These are phyloP conservation scores for Xylaria sp. DNA, from an alignment of 2,329 filamentous ascomycete genomes.

Conservation along the genomic window DNA sequence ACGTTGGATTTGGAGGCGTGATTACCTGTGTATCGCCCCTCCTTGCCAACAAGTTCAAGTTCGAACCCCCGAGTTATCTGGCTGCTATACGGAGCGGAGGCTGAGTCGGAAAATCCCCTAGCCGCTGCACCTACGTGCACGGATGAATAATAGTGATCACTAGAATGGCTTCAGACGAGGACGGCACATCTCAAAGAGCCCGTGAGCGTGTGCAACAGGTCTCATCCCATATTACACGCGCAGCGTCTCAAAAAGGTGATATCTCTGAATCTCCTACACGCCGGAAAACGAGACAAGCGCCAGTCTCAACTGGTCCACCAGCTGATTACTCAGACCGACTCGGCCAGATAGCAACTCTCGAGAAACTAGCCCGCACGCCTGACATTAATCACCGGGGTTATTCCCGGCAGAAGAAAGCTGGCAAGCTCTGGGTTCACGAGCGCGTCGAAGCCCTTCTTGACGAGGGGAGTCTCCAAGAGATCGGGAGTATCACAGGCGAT, in stretches of 20 bases:
- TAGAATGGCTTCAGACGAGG: slow-evolving; percentile 32
- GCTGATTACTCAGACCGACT: slow-evolving; percentile 38
- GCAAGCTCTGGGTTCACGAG: slow-evolving; percentile 37
- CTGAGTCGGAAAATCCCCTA: too few species aligned
- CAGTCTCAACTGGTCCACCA: slow-evolving; percentile 18
- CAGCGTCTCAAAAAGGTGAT: slow-evolving; percentile 3
- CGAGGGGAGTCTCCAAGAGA: slow-evolving; percentile 31
- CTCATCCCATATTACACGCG: slow-evolving; percentile 28
- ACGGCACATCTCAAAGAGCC: slow-evolving; percentile 26
- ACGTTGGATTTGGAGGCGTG: too few species aligned
- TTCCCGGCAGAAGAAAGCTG: slow-evolving; percentile 34
- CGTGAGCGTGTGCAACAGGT: slow-evolving; percentile 35
- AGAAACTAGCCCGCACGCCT: slow-evolving; percentile 34
- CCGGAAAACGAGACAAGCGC: slow-evolving; percentile 19
- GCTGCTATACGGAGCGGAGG: too few species aligned
- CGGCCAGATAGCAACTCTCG: slow-evolving; percentile 32
- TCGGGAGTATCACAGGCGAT: slow-evolving; percentile 35
- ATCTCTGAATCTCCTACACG: background rate
- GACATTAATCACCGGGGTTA: slow-evolving; percentile 36
- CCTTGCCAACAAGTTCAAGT: too few species aligned
- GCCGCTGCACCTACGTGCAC: too few species aligned
- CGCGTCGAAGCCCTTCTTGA: slow-evolving; percentile 38
- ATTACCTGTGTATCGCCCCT: too few species aligned
- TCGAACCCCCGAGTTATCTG: too few species aligned
- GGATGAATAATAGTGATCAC: too few species aligned